Evolutionary conservation across 306 rosid genomes (phyloP), one percentile per base, ranked within the genome.

Genomic region (Prunus mongolica): DNA sequence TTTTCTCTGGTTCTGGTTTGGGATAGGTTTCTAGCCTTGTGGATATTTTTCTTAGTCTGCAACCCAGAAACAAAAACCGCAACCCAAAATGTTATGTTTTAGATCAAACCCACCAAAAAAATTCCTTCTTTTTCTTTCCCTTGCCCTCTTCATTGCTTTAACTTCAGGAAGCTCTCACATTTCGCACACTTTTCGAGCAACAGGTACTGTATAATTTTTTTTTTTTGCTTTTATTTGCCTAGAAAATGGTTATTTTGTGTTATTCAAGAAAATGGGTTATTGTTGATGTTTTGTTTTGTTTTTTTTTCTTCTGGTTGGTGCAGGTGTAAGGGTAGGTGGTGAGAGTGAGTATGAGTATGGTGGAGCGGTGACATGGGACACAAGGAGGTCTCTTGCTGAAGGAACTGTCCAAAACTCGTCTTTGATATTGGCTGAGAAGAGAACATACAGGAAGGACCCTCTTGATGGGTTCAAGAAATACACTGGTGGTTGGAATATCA

Each of bases 401-500:
- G 80, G 16, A 63, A 47, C 55, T 46, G 5, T n/a, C 27, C 75
- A 3, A 41, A 91, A 86, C 79, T 65, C 77, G 62, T 85, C 94
- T 75, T 74, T 91, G 60, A 60, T 84, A 34, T 87, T 94, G 82
- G 97, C 98, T 1, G 52, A 65, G 62, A 57, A 57, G 28, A 84
- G 91, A 82, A 90, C 96, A 15, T 66, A 45, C 58, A 81, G 98
- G 63, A 78, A 52, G 68, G 96, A 91, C 82, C 81, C 91, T 6
- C 82, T 84, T 28, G 70, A 89, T 63, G 27, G 74, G 32, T 90
- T 85, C 34, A 34, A 76, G 0, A 78, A 28, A 68, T 94, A 94
- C 82, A 78, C 51, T 50, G 93, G 95, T 32, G 98, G 98, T 25
- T 94, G 98, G 98, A 94, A 94, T 82, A 89, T 94, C 77, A 86